Base-by-base conservation (phyloP, 2,329 filamentous ascomycete species). In the Aureobasidium namibiae region DNA sequence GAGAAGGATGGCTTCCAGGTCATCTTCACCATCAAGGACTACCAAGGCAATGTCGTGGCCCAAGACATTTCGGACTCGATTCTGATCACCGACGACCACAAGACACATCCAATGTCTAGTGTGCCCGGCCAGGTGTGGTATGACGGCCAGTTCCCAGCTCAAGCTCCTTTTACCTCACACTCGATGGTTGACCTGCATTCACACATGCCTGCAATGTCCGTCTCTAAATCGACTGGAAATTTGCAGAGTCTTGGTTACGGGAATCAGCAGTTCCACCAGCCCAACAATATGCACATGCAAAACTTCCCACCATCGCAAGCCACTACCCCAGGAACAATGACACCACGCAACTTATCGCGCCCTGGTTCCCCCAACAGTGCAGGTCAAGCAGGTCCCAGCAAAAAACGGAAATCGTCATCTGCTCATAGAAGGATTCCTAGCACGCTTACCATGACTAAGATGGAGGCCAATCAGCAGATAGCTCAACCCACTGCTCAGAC, bases 1-100 rank as follows among this genome's bases (percentile, higher is more conserved):
- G 94, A 97, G 74, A 97, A 97, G 76, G 78, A 87, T 65, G 92
- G 92, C 1, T 99, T 96, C 74, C 81, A 82, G 67, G 91, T 97
- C 67, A 95, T 99, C 63, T 95, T 97, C 73, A 97, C 92, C 1
- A 80, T 99, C 68, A 95, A 92, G 69, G 90, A 96, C 72, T 83
- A 83, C 68, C 77, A 84, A 63, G 88, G 86, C 66, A 84, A 85
- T 45, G 76, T 96, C 33, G 77, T 97, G 44, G 89, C 90, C 7
- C 92, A 99, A 73, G 84, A 86, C 56, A 87, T 96, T 64, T 90
- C 90, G 21, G 85, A 87, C 59, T 89, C 90, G 0, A 95, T 97
- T 64, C 92, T 96, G 82, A 96, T 97, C 63, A 97, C 94, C 1
- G 92, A 99, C 70, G 92, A 99, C 68, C 92, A 97, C 77, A 97